Conservation (phyloP, 345 rosid species). For the Gossypium sturtianum region DNA sequence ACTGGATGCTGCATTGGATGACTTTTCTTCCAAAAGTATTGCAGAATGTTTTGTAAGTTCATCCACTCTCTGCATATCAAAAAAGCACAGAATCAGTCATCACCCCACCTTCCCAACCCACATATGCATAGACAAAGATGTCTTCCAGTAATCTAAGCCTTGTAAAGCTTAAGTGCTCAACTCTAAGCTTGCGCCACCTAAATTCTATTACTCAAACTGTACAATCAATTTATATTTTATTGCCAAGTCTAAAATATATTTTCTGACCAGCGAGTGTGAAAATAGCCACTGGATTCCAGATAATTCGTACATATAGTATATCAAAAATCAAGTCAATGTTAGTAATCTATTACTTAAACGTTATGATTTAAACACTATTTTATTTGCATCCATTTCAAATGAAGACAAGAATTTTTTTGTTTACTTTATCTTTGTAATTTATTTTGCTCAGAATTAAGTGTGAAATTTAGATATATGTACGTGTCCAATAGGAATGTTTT, state of each 20-base stretch:
- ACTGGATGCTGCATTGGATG: slow-evolving; percentile 48
- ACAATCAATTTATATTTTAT: background rate
- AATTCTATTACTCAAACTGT: background rate
- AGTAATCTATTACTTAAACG: background rate
- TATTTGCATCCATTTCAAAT: background rate
- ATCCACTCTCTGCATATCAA: slow-evolving; percentile 61
- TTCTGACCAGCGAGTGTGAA: background rate
- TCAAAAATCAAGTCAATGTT: background rate
- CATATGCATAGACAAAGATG: background rate
- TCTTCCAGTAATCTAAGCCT: background rate
- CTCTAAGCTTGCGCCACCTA: background rate
- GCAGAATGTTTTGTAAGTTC: slow-evolving; percentile 37
- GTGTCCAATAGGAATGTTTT: background rate
- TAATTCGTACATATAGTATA: background rate
- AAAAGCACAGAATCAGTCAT: slow-evolving; percentile 14
- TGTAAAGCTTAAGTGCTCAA: background rate
- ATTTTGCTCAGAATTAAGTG: background rate
- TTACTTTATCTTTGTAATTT: background rate
- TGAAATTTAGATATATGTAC: background rate
- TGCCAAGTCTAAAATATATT: background rate
- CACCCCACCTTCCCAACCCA: background rate
- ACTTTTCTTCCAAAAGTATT: slow-evolving; percentile 48
- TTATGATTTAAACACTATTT: background rate
- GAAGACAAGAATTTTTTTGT: background rate
- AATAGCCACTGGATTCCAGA: background rate